Evolutionary conservation across 129 eudicot species (phyloP).

Genomic region (Heracleum sosnowskyi): DNA sequence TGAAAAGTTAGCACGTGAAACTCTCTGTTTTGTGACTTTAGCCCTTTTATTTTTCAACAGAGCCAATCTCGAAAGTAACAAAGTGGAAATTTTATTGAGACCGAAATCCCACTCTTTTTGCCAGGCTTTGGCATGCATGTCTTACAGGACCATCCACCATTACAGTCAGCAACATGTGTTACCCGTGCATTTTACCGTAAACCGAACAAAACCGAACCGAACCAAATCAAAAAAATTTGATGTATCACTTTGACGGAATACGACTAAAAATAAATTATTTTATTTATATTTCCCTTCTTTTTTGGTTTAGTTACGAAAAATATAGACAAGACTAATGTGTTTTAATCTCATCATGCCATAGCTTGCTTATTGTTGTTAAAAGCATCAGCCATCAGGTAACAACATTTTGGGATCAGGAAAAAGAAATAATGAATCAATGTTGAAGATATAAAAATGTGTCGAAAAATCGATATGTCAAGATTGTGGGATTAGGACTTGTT

Average conservation of each 20-base stretch:
- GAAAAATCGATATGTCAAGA: neutral
- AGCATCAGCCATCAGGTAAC: neutral
- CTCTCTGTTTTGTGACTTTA: neutral
- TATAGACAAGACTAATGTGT: neutral
- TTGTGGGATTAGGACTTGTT: neutral
- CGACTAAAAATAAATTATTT: too few species aligned
- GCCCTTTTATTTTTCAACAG: neutral
- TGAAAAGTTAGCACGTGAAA: conserved; percentile 5
- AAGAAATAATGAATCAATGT: neutral
- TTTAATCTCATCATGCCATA: neutral
- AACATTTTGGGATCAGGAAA: neutral
- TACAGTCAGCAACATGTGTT: neutral
- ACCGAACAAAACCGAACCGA: too few species aligned
- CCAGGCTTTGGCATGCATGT: neutral
- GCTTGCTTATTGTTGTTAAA: neutral
- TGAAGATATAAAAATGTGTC: neutral
- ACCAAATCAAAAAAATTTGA: too few species aligned
- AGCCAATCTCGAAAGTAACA: neutral
- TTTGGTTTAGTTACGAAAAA: neutral
- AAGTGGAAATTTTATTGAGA: neutral
- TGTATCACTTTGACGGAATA: too few species aligned
- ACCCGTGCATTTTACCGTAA: too few species aligned
- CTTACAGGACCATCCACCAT: neutral
- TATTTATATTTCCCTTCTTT: neutral
- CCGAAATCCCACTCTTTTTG: neutral